Evolutionary conservation across 768 basidiomycete genomes (phyloP).

Genomic region (Crepidotus variabilis): DNA sequence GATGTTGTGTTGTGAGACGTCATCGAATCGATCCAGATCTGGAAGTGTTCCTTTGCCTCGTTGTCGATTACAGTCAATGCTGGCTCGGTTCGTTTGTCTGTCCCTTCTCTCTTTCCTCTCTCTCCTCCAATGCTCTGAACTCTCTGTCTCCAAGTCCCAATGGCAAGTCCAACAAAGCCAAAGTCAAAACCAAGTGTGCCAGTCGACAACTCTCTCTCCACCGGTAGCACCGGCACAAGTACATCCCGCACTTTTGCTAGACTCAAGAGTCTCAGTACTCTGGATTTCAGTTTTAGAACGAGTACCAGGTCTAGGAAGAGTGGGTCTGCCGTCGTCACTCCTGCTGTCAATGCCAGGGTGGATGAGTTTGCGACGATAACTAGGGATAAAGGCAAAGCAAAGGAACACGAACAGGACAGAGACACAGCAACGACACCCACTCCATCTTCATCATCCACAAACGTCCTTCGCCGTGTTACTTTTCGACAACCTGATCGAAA

Average conservation of each 20-base stretch:
- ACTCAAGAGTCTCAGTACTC: neutral
- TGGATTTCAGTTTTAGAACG: neutral
- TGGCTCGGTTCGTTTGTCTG: too few relatives aligned
- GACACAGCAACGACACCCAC: neutral
- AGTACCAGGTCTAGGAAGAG: neutral
- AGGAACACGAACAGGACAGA: conserved; percentile 31
- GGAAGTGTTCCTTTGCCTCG: too few relatives aligned
- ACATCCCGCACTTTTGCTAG: neutral
- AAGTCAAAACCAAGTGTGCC: too few relatives aligned
- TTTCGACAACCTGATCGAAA: conserved; percentile 19
- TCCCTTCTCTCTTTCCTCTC: too few relatives aligned
- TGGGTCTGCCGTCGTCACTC: too few relatives aligned
- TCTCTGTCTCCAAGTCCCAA: too few relatives aligned
- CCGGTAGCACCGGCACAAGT: conserved; percentile 17
- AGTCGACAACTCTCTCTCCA: neutral
- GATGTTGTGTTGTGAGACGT: too few relatives aligned
- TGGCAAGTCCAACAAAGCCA: too few relatives aligned
- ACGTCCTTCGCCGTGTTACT: conserved; percentile 22
- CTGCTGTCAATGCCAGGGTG: conserved; percentile 12
- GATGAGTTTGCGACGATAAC: conserved; percentile 41
- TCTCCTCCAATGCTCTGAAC: too few relatives aligned
- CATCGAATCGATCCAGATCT: too few relatives aligned
- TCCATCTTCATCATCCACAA: conserved; percentile 10
- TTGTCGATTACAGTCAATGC: too few relatives aligned
- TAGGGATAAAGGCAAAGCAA: conserved; percentile 41